Base-by-base conservation (phyloP, 2,329 filamentous ascomycete species). In the Chaetomiaceae sp. region DNA sequence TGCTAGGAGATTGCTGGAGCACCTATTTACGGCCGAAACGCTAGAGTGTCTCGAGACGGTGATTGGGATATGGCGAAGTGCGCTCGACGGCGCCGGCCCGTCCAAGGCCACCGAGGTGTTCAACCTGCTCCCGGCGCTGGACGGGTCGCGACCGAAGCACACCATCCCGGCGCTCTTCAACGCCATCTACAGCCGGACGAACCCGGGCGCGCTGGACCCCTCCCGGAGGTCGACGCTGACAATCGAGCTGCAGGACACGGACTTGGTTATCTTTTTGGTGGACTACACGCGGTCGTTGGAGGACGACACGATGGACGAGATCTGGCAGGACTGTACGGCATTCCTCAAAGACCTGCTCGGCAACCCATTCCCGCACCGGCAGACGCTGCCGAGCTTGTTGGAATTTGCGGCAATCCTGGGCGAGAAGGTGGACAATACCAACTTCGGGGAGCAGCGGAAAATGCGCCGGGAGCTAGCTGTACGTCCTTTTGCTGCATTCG, bases 251-350 rank as follows among this genome's bases (percentile, higher is more conserved):
- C 81, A 82, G 44, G 89, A 96, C 58, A 78, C 80, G 0, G 90
- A 96, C 59, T 72, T 98, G 10, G 87, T 91, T 8, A 79, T 85
- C 8, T 98, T 98, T 63, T 68, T 97, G 36, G 86, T 95, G 7
- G 86, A 93, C 52, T 98, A 98, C 64, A 84, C 89, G 0, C 79
- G 79, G 24, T 93, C 90, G 0, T 73, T 97, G 11, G 93, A 98
- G 60, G 93, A 98, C 59, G 93, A 98, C 69, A 86, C 93, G 14
- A 91, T 96, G 77, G 93, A 98, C 59, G 93, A 98, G 66, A 95
- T 98, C 39, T 98, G 93, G 93, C 76, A 83, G 33, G 91, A 98
- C 62, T 98, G 91, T 63, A 88, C 90, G 59, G 79, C 84, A 0
- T 98, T 98, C 64, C 66, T 97, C 50, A 85, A 83, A 53, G 94